phyloP scores from a whole-genome alignment of 345 rosid genomes.

The Rhizophora mangle region DNA sequence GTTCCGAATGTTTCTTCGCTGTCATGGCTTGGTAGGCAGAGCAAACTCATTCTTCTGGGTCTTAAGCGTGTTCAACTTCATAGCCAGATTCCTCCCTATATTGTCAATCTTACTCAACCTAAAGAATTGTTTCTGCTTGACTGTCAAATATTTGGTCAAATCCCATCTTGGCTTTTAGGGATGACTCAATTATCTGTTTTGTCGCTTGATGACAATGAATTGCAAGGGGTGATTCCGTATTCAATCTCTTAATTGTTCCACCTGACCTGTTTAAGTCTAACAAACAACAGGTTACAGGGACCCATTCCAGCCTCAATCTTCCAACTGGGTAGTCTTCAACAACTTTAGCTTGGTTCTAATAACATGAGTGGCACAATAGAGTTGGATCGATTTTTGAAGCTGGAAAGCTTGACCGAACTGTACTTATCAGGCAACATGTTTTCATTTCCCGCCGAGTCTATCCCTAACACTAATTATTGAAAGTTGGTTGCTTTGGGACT shows the following conservation, averaged over 20 bases:
- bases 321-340: not conserved
- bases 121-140: rapidly evolving
- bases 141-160: not conserved
- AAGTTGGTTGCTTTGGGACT: not conserved
- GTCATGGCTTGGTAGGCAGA: not conserved
- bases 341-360: rapidly evolving
- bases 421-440: not conserved
- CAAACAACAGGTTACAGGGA: not conserved
- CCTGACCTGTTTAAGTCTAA: too few relatives aligned
- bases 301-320: not conserved
- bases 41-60: not conserved
- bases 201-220: not conserved
- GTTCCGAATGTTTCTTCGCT: not conserved
- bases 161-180: not conserved
- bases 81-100: not conserved
- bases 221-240: not conserved
- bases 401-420: not conserved
- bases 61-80: not conserved
- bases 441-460: not conserved
- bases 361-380: not conserved
- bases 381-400: not conserved
- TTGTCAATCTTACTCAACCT: not conserved
- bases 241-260: too few relatives aligned
- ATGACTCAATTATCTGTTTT: not conserved
- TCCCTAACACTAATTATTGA: not conserved